Conservation (phyloP, 768 basidiomycete genomes). For the Tylopilus intermedius region DNA sequence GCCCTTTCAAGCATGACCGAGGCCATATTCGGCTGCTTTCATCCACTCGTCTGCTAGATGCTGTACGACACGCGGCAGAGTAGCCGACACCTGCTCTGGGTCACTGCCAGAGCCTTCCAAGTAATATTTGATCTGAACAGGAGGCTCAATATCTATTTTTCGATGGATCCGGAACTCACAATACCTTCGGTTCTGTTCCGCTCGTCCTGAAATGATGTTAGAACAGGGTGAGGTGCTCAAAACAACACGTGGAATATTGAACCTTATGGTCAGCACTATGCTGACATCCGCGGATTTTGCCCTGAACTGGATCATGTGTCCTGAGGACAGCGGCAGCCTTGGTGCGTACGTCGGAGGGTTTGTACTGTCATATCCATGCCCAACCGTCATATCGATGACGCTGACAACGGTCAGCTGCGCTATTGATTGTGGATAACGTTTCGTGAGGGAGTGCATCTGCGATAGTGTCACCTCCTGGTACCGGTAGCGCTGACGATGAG, state of each 20-base stretch:
- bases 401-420: constrained; percentile 56
- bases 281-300: constrained; percentile 41
- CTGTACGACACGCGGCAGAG: constrained; percentile 52
- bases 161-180: background rate
- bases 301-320: constrained; percentile 83
- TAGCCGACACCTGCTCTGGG: constrained; percentile 37
- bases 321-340: constrained; percentile 62
- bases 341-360: constrained; percentile 65
- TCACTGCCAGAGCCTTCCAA: constrained; percentile 71
- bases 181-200: constrained; percentile 86
- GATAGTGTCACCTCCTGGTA: background rate
- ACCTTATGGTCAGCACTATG: constrained; percentile 71
- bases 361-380: constrained; percentile 63
- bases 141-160: background rate
- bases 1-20: constrained; percentile 23
- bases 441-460: constrained; percentile 18
- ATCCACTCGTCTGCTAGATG: constrained; percentile 69
- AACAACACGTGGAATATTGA: constrained; percentile 13
- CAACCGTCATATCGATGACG: constrained; percentile 67
- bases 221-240: background rate
- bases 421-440: constrained; percentile 56
- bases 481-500: background rate
- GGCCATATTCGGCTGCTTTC: constrained; percentile 50
- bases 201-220: constrained; percentile 52
- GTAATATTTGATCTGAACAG: constrained; percentile 77